Conservation (phyloP, 2,329 filamentous ascomycete species). For the Botryotinia globosa region DNA sequence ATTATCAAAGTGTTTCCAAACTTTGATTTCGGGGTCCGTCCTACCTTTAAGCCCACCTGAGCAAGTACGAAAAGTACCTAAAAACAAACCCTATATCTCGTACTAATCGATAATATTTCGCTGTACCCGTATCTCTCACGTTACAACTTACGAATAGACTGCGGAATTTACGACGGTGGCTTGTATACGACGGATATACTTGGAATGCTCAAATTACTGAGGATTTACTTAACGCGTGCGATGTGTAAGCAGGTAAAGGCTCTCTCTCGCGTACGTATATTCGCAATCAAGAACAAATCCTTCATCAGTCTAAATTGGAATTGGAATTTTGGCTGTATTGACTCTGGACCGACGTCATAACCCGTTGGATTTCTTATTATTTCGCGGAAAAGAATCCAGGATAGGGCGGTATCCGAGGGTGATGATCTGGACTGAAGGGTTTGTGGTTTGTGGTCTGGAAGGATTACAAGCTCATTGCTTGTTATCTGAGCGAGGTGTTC, state of each 20-base stretch:
- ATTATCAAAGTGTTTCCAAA: neutral
- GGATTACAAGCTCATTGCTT: constrained; percentile 10
- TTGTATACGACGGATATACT: neutral
- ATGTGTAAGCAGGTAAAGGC: neutral
- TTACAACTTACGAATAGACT: neutral
- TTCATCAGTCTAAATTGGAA: neutral
- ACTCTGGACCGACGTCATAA: constrained; percentile 2
- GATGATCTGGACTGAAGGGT: constrained; percentile 2
- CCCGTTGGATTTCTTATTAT: neutral
- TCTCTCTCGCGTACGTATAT: neutral
- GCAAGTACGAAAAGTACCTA: neutral
- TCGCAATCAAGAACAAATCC: constrained; percentile 3
- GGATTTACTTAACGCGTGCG: neutral
- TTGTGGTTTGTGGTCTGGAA: neutral
- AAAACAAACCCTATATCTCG: neutral
- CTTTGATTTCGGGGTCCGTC: neutral
- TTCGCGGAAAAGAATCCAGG: neutral
- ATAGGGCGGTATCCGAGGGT: neutral
- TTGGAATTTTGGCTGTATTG: neutral
- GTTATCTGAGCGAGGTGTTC: constrained; percentile 11
- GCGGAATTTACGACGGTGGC: neutral
- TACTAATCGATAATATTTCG: neutral
- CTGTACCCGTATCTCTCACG: neutral
- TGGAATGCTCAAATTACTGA: neutral
- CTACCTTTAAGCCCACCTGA: neutral